These are phyloP conservation scores for Lunasporangiospora selenospora DNA, from an alignment of 192 early-diverging fungal species.

Conservation along the genomic window DNA sequence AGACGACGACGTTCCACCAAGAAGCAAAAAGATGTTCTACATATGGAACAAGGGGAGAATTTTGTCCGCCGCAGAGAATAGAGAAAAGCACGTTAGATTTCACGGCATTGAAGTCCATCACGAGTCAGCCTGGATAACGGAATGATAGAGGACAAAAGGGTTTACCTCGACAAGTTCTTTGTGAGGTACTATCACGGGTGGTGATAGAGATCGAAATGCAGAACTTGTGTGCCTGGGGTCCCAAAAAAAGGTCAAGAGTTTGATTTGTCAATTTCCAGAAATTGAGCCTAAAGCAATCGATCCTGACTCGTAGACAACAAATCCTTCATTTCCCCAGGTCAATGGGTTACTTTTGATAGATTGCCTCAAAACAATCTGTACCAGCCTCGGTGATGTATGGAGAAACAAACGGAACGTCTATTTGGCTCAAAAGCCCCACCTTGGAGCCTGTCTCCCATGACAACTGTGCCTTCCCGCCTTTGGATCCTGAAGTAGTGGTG, in stretches of 20 bases:
- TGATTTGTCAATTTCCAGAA: background rate
- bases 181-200: background rate
- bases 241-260: background rate
- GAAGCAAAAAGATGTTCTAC: constrained; percentile 18
- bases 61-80: no score
- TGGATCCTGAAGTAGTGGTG: background rate
- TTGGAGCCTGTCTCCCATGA: constrained; percentile 22
- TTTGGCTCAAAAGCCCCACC: constrained; percentile 1
- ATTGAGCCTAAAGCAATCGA: no score
- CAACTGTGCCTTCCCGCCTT: constrained; percentile 5
- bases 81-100: no score
- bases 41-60: background rate
- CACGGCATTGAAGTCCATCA: no score
- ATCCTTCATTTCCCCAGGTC: no score
- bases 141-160: background rate
- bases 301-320: no score
- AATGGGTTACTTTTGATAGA: constrained; percentile 26
- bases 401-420: constrained; percentile 4
- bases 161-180: constrained; percentile 10
- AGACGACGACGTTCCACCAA: constrained; percentile 21
- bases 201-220: constrained; percentile 22
- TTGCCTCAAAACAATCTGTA: constrained; percentile 10
- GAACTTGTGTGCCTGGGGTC: constrained; percentile 22
- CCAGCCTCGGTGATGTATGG: constrained; percentile 26
- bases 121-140: no score